phyloP scores from a whole-genome alignment of 1,139 yeast genomes.

The Hanseniaspora uvarum region DNA sequence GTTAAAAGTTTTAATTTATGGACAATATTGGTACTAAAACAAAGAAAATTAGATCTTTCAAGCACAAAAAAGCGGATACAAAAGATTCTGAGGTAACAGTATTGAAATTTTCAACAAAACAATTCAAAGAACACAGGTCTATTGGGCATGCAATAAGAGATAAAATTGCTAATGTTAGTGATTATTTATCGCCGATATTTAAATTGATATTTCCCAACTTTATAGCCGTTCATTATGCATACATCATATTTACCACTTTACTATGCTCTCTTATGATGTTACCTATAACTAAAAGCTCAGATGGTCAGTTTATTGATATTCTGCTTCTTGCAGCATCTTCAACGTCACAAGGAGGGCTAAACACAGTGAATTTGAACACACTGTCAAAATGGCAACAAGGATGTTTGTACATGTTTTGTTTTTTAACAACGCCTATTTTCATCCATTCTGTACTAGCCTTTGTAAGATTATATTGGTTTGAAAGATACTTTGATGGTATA shows the following conservation, averaged over 20 bases:
- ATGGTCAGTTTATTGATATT: conserved; percentile 55
- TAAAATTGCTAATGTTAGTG: conserved; percentile 29
- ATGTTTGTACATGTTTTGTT: conserved; percentile 47
- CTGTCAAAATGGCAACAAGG: conserved; percentile 70
- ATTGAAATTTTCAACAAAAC: conserved; percentile 21
- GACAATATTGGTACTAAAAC: not conserved
- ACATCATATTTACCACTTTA: conserved; percentile 45
- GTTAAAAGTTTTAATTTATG: not conserved
- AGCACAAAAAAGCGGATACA: not conserved
- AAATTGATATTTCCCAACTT: conserved; percentile 57
- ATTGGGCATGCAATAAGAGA: conserved; percentile 35
- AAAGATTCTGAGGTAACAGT: conserved; percentile 20
- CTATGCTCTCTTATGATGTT: conserved; percentile 63
- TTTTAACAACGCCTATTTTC: conserved; percentile 75
- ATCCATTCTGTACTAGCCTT: conserved; percentile 74
- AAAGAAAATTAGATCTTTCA: not conserved
- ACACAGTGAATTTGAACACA: conserved; percentile 58
- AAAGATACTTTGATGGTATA: conserved; percentile 74
- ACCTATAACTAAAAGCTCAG: conserved; percentile 49
- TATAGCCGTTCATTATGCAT: conserved; percentile 66
- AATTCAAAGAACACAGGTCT: conserved; percentile 28
- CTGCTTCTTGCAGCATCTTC: conserved; percentile 68
- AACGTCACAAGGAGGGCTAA: conserved; percentile 84
- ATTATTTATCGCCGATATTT: conserved; percentile 39
- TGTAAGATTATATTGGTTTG: conserved; percentile 82